Evolutionary conservation across 768 basidiomycete species (phyloP), one percentile per base, ranked within the genome.

Genomic region (Pisolithus sp.): DNA sequence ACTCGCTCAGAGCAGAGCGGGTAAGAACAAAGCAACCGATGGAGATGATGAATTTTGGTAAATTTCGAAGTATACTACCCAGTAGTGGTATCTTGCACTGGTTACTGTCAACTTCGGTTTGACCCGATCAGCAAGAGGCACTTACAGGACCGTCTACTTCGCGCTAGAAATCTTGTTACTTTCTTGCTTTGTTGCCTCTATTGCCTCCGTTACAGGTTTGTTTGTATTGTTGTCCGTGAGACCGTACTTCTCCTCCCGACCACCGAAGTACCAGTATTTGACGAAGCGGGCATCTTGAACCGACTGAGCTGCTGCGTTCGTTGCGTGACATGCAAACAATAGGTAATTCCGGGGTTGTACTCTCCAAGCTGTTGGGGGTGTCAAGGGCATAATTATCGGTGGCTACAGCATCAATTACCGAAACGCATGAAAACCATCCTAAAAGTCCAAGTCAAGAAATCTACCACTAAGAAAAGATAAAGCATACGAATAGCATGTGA

Each of bases 281-380:
- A 86, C 66, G 66, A 94, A 99, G 28, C 95, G 85, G 12, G 73
- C 76, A 17, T 86, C 89, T 68, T 99, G 93, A 28, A 91, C 62
- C 6, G 79, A 68, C 68, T 99, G 95, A 0, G 93, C 90, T 20
- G 89, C 77, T 2, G 85, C 82, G 66, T 99, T 99, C 48, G 93
- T 96, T 15, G 81, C 73, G 70, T 99, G 95, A 67, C 94, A 97
- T 3, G 85, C 93, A 71, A 97, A 91, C 44, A 97, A 77, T 52
- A 97, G 78, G 73, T 97, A 96, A 68, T 98, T 98, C 59, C 95
- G 85, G 7, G 95, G 95, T 59, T 93, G 84, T 39, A 98, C 94
- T 54, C 82, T 81, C 94, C 94, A 97, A 51, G 94, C 94, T 93
- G 10, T 4, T 38, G 50, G 39, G 34, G 13, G 17, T 18, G 26